phyloP scores from a whole-genome alignment of 2,329 filamentous ascomycete genomes.

The Monosporascus cannonballus region DNA sequence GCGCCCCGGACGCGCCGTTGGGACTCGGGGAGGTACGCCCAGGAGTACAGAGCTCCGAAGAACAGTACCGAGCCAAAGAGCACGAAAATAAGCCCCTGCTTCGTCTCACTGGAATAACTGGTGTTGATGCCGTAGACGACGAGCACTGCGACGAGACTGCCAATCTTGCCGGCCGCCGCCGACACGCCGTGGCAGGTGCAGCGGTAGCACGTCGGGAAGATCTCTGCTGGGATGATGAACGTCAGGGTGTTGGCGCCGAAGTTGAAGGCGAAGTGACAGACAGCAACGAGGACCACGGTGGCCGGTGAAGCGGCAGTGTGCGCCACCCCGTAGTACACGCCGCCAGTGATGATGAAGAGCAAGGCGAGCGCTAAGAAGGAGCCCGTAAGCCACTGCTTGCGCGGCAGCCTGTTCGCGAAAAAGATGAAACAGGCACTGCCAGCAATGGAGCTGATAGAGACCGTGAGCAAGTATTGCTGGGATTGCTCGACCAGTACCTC shows the following conservation, averaged over 20 bases:
- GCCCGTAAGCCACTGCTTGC: conserved; percentile 42
- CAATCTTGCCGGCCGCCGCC: conserved; percentile 53
- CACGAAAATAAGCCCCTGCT: conserved; percentile 44
- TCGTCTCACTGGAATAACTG: conserved; percentile 32
- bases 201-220: conserved; percentile 58
- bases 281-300: conserved; percentile 44
- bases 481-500: conserved; percentile 45
- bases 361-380: conserved; percentile 42
- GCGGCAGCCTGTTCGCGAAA: conserved; percentile 40
- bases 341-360: conserved; percentile 43
- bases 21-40: conserved; percentile 45
- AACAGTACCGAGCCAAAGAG: conserved; percentile 45
- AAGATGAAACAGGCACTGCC: conserved; percentile 44
- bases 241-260: conserved; percentile 57
- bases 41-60: conserved; percentile 43
- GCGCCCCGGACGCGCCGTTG: conserved; percentile 34
- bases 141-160: conserved; percentile 18
- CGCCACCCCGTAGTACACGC: conserved; percentile 42
- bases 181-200: conserved; percentile 58
- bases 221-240: conserved; percentile 58
- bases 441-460: conserved; percentile 44
- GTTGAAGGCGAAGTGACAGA: conserved; percentile 50
- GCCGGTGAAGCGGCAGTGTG: conserved; percentile 22
- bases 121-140: conserved; percentile 40
- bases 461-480: conserved; percentile 46